Evolutionary conservation across 148 eudicot species (phyloP).

Genomic region (Rhododendron mucronatum): DNA sequence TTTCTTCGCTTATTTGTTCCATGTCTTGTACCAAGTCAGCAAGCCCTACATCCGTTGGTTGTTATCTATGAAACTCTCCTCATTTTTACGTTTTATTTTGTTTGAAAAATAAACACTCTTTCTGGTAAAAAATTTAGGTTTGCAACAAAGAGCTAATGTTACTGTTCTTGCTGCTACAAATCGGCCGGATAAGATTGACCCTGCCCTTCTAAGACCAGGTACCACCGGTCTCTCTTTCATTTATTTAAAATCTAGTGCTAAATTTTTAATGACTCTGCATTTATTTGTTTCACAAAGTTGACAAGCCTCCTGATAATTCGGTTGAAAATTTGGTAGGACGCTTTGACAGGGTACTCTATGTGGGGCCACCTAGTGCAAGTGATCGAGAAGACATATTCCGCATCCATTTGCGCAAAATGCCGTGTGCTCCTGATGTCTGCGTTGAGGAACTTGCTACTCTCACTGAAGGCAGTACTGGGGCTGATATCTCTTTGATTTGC

Average conservation of each 20-base stretch:
- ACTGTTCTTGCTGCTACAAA: constrained; percentile 97
- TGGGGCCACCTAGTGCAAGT: constrained; percentile 74
- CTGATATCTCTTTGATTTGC: constrained; percentile 81
- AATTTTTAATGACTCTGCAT: not conserved
- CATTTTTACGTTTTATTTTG: not conserved
- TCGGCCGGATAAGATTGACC: constrained; percentile 93
- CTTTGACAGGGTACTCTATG: constrained; percentile 78
- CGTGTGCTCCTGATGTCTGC: constrained; percentile 63
- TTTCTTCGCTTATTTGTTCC: not conserved
- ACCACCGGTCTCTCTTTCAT: constrained; percentile 1
- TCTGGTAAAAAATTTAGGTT: constrained; percentile 37
- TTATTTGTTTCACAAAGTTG: constrained; percentile 6
- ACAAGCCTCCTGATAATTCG: not conserved
- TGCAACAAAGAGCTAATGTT: constrained; percentile 80
- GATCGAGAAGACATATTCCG: constrained; percentile 75
- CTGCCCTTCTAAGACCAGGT: constrained; percentile 99
- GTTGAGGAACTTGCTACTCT: constrained; percentile 52
- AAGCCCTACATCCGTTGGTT: not conserved
- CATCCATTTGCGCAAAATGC: constrained; percentile 64
- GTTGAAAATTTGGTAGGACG: constrained; percentile 53
- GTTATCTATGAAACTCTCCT: not conserved
- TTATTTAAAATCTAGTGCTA: not conserved
- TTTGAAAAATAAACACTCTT: not conserved
- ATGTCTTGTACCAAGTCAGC: not conserved
- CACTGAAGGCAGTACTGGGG: constrained; percentile 85